Conservation (phyloP, 176 grass and related monocot genomes). For the Aegilops longissima region DNA sequence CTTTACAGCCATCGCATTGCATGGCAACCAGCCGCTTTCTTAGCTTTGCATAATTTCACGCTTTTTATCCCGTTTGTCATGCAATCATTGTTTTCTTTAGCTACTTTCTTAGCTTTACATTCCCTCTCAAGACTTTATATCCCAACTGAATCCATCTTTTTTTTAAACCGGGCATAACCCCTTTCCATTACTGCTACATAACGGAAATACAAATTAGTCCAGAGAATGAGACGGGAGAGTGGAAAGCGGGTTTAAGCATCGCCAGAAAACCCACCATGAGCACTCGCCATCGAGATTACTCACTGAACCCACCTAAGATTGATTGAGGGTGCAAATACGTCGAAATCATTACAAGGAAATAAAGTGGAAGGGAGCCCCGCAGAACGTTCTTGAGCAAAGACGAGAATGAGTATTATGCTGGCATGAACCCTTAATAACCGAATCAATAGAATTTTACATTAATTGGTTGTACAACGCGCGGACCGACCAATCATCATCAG, state of each 20-base stretch:
- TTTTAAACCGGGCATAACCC: no score
- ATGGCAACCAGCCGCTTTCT: not conserved
- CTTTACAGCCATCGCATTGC: slow-evolving; percentile 33
- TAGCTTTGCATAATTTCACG: not conserved
- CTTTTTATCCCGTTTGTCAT: not conserved
- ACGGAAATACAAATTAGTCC: no score
- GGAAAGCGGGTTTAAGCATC: no score
- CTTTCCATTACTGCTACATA: no score
- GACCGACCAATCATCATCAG: not conserved
- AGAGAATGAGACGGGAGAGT: no score
- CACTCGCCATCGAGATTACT: no score
- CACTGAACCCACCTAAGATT: no score
- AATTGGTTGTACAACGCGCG: not conserved
- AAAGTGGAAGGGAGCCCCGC: not conserved
- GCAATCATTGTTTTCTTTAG: not conserved
- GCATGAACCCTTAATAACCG: slow-evolving; percentile 13
- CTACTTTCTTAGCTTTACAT: not conserved
- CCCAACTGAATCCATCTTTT: not conserved
- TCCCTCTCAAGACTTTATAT: not conserved
- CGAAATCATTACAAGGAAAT: not conserved
- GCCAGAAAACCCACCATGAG: no score
- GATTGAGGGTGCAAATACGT: no score
- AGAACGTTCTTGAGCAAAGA: not conserved
- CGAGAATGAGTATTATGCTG: not conserved
- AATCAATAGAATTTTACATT: slow-evolving; percentile 22